These are phyloP conservation scores for Pseudogymnoascus sp. DNA, from an alignment of 2,329 filamentous ascomycete genomes.

Conservation along the genomic window DNA sequence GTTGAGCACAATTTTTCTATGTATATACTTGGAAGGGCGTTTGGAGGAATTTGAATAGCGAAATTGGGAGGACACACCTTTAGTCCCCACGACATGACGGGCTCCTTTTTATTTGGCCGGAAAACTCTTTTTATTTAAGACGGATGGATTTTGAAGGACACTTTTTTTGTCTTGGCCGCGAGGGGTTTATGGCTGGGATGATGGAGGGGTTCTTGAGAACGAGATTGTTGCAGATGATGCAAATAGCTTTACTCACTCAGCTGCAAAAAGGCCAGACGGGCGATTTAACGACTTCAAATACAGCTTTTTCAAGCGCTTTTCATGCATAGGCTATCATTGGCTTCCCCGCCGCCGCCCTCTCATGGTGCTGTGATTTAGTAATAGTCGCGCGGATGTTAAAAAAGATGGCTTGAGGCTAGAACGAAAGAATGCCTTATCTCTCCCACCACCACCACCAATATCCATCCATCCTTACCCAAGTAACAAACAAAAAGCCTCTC, in stretches of 20 bases:
- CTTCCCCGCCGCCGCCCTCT: not conserved
- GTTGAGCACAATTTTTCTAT: not conserved
- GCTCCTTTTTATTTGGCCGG: not conserved
- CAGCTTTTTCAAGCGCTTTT: conserved; percentile 1
- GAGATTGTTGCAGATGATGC: not conserved
- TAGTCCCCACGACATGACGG: conserved; percentile 1
- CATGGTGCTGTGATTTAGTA: not conserved
- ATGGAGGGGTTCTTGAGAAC: not conserved
- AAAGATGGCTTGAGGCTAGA: not conserved
- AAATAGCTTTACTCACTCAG: not conserved
- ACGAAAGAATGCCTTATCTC: not conserved
- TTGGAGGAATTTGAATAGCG: conserved; percentile 1
- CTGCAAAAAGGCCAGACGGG: not conserved
- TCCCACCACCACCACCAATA: not conserved
- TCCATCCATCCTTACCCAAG: not conserved
- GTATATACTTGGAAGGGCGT: conserved; percentile 7
- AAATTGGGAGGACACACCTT: not conserved
- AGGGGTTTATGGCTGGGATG: not conserved
- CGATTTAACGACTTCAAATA: conserved; percentile 2
- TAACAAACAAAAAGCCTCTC: not conserved
- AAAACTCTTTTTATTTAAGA: not conserved
- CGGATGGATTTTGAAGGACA: not conserved
- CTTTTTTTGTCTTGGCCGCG: not conserved
- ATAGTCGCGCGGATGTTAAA: not conserved
- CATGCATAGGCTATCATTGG: not conserved